Conservation (phyloP, 2,329 filamentous ascomycete genomes). For the Akanthomyces dipterigenus region DNA sequence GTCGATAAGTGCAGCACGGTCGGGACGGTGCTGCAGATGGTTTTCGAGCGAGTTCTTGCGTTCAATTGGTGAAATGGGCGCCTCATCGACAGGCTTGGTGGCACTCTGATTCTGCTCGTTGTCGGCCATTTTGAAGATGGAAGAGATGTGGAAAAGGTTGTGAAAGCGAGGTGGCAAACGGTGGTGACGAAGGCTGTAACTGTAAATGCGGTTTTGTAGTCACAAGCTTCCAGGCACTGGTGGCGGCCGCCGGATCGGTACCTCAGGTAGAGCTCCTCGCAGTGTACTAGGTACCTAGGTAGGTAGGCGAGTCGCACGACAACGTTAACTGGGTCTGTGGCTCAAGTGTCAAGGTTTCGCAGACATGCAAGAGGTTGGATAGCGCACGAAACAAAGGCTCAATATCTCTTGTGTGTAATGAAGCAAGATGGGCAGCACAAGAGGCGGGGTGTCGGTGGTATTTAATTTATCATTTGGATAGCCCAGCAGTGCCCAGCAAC, state of each 20-base stretch:
- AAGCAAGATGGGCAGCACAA: constrained; percentile 1
- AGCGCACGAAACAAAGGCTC: neutral
- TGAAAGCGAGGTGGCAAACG: neutral
- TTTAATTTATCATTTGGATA: neutral
- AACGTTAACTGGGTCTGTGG: neutral
- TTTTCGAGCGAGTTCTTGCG: constrained; percentile 67
- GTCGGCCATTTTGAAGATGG: constrained; percentile 22
- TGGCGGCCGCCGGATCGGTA: neutral
- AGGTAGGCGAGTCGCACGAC: neutral
- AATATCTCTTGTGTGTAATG: neutral
- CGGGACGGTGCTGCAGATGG: constrained; percentile 64
- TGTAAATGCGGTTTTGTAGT: constrained; percentile 1
- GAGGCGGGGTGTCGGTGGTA: constrained; percentile 6
- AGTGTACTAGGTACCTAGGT: neutral
- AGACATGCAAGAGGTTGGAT: neutral
- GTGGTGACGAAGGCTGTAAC: neutral
- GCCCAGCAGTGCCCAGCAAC: neutral
- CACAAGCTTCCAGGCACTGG: neutral
- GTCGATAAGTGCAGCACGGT: constrained; percentile 71
- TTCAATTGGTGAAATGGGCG: constrained; percentile 44
- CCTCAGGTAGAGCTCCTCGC: neutral
- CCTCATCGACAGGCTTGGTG: constrained; percentile 37
- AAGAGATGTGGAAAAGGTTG: neutral
- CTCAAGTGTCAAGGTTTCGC: neutral
- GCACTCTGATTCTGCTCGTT: constrained; percentile 18